Evolutionary conservation across 1,139 yeast species (phyloP), one percentile per base, ranked within the genome.

Genomic region (Diutina catenulata): DNA sequence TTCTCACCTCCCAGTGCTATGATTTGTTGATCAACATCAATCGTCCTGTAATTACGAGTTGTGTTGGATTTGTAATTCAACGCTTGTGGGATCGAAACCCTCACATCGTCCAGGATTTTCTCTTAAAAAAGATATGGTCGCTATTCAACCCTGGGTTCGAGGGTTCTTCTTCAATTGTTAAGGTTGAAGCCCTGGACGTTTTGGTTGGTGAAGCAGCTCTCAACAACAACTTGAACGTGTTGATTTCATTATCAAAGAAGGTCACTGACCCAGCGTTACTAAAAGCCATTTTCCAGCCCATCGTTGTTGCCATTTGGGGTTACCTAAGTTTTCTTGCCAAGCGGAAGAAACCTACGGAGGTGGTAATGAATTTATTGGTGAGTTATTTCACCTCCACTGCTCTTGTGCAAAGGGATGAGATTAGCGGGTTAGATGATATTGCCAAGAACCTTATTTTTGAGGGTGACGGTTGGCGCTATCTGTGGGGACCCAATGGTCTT

Each of bases 141-240:
- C 52, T 52, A 1, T 58, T 77, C 29, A 51, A 57, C 40, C 79
- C 79, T 4, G 28, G 0, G 20, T 40, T 9, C 33, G n/a, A n/a
- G n/a, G n/a, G n/a, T n/a, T n/a, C n/a, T n/a, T n/a, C n/a, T n/a
- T n/a, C n/a, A n/a, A n/a, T n/a, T n/a, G n/a, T n/a, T n/a, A 38
- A 1, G 39, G 35, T 13, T n/a, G 40, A 37, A 3, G 27, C 40
- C 3, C 27, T 36, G 10, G 45, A 41, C 10, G 49, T 62, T 1
- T 45, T 70, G 1, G 64, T 68, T 0, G 41, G 63, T 9, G 82
- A 73, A 40, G 60, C 64, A 11, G 65, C 65, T 6, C 51, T 82
- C 14, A 80, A 80, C 47, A 76, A 80, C 52, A 63, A 64, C 6
- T 58, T 81, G n/a, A 80, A 79, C 51, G 86, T 80, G 0, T 48